Evolutionary conservation across 805 yeast genomes (phyloP), one percentile per base, ranked within the genome.

Genomic region (Kluyveromyces siamensis): DNA sequence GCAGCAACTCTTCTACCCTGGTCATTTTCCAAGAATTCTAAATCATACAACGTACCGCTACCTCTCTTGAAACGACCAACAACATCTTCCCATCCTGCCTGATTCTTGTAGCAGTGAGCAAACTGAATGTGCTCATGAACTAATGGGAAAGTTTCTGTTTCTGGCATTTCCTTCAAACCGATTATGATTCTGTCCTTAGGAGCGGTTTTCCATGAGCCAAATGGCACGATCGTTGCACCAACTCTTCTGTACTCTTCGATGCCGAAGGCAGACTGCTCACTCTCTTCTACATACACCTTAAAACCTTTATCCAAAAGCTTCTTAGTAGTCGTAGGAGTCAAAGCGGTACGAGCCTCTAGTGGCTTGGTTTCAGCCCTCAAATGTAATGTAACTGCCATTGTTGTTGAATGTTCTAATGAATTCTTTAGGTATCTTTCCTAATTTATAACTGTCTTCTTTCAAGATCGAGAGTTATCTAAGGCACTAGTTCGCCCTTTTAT

Each of bases 1-100:
- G 99, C 99, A 41, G 99, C 99, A 27, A 93, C 99, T 72, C 99
- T 86, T 75, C 99, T 86, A 36, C 98, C 98, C 62, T 80, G 82
- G 59, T 85, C 96, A 66, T 93, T 88, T 68, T 87, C 95, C 66
- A 93, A 74, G 65, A 93, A 93, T 72, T 93, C 99, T 56, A 93
- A 74, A 67, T 93, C 99, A 66, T 93, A 93, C 56, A 93, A 77
- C 13, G 79, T 76, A 58, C 99, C 98, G 50, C 85, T 79, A 45
- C 99, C 99, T 38, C 78, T 83, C 46, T 95, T 95, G 74, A 89
- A 93, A 68, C 99, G 80, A 50, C 75, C 65, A 59, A 93, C 72
- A 14, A 93, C 98, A 51, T 88, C 87, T 67, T 87, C 72, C 99
- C 99, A 93, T 46, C 99, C 99, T 53, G 72, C 96, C 73, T 93